Evolutionary conservation across 345 rosid genomes (phyloP).

Genomic region (Moricandia moricandioides): DNA sequence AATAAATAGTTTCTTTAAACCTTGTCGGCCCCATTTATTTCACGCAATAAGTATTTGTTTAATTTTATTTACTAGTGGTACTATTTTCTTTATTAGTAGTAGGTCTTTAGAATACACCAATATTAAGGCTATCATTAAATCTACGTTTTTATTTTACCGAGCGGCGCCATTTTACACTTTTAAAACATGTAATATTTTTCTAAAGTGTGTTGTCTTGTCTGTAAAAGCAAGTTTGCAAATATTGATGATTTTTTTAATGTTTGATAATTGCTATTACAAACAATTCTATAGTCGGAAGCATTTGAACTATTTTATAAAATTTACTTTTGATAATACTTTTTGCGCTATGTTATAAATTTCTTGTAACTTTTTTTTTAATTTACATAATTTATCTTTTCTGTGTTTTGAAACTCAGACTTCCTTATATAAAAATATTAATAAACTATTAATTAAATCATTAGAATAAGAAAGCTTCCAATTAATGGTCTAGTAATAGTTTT

Average conservation of each 20-base stretch:
- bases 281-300: too few relatives aligned
- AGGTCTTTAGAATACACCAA: slow-evolving; percentile 27
- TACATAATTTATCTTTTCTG: too few relatives aligned
- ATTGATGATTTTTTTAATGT: too few relatives aligned
- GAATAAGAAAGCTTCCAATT: too few relatives aligned
- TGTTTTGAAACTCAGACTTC: too few relatives aligned
- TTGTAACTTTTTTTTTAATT: too few relatives aligned
- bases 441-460: too few relatives aligned
- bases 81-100: slow-evolving; percentile 14
- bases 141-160: slow-evolving; percentile 23
- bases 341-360: too few relatives aligned
- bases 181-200: slow-evolving; percentile 14
- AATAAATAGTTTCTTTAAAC: not conserved
- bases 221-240: slow-evolving; percentile 3
- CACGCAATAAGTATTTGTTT: slow-evolving; percentile 23
- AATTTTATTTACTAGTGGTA: slow-evolving; percentile 8
- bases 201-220: not conserved
- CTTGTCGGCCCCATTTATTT: slow-evolving; percentile 31
- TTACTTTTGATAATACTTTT: too few relatives aligned
- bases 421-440: too few relatives aligned
- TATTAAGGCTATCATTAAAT: slow-evolving; percentile 10
- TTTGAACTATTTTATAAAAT: too few relatives aligned
- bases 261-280: too few relatives aligned
- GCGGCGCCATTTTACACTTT: slow-evolving; percentile 21
- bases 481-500: not conserved